Evolutionary conservation across 768 basidiomycete species (phyloP).

Genomic region (Russula compacta): DNA sequence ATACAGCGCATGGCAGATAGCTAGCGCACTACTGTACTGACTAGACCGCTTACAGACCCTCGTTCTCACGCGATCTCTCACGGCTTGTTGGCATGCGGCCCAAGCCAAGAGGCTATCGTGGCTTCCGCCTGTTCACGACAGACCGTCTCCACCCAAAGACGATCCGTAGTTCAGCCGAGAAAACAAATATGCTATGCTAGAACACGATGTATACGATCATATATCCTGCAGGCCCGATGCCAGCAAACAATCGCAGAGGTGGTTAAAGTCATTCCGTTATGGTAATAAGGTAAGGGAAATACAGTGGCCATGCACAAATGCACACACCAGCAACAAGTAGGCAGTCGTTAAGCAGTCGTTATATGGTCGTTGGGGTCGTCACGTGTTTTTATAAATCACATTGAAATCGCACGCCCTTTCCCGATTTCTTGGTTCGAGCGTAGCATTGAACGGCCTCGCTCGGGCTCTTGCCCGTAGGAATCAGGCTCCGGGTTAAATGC

Average conservation of each 20-base stretch:
- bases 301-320: conserved; percentile 5
- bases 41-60: conserved; percentile 1
- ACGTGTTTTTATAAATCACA: conserved; percentile 37
- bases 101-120: background rate
- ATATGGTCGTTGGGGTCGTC: conserved; percentile 10
- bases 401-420: conserved; percentile 75
- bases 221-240: conserved; percentile 4
- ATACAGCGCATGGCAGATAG: no score
- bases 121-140: conserved; percentile 12
- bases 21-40: background rate
- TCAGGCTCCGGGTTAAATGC: conserved; percentile 54
- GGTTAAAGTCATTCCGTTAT: background rate
- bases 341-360: conserved; percentile 7
- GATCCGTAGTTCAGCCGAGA: conserved; percentile 11
- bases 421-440: conserved; percentile 54
- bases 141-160: background rate
- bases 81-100: background rate
- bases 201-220: conserved; percentile 10
- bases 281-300: conserved; percentile 12
- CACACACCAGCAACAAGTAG: conserved; percentile 3
- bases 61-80: conserved; percentile 8
- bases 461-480: conserved; percentile 37
- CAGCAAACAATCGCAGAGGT: background rate
- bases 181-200: conserved; percentile 8
- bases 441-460: conserved; percentile 57